A percentile compares a stretch with the other conserved stretches of the same genome.
phyloP scores from a whole-genome alignment of 129 eudicot species.

The Flaveria ramosissima region DNA sequence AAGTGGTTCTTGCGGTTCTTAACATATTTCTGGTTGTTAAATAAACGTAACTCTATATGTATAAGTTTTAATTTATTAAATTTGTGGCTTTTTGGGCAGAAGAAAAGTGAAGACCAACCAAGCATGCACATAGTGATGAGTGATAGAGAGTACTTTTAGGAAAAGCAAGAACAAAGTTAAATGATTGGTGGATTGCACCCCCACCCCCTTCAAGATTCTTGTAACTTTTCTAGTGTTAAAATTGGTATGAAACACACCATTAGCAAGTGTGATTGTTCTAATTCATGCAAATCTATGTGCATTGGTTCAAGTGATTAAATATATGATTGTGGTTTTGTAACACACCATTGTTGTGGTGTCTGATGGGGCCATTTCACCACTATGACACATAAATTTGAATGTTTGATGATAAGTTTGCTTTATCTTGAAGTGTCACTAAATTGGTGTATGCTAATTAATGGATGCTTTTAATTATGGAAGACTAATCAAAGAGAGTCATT shows the following conservation, averaged over 20 bases:
- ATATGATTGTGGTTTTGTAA: conserved; percentile 29
- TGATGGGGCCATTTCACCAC: conserved; percentile 40
- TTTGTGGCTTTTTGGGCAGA: conserved; percentile 28
- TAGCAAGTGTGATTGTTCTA: conserved; percentile 2
- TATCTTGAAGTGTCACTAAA: conserved; percentile 36
- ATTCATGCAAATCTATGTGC: conserved; percentile 9
- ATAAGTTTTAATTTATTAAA: too few relatives aligned
- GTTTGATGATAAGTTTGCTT: conserved; percentile 34
- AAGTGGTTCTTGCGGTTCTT: too few relatives aligned
- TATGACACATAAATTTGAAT: conserved; percentile 29
- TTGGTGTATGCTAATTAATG: conserved; percentile 29
- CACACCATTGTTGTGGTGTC: conserved; percentile 21
- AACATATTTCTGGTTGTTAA: not conserved
- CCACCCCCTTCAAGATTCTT: conserved; percentile 31
- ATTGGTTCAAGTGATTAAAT: conserved; percentile 27
- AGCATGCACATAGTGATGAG: conserved; percentile 51
- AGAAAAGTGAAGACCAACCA: conserved; percentile 35
- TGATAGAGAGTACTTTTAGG: conserved; percentile 37
- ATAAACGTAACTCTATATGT: not conserved
- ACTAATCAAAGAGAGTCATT: too few relatives aligned
- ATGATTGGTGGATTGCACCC: conserved; percentile 42
- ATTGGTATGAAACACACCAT: conserved; percentile 15
- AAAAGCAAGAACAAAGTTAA: conserved; percentile 40
- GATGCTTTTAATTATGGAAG: conserved; percentile 26
- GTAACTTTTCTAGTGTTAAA: conserved; percentile 26